phyloP scores from a whole-genome alignment of 768 basidiomycete genomes.

The Boletales sp. region DNA sequence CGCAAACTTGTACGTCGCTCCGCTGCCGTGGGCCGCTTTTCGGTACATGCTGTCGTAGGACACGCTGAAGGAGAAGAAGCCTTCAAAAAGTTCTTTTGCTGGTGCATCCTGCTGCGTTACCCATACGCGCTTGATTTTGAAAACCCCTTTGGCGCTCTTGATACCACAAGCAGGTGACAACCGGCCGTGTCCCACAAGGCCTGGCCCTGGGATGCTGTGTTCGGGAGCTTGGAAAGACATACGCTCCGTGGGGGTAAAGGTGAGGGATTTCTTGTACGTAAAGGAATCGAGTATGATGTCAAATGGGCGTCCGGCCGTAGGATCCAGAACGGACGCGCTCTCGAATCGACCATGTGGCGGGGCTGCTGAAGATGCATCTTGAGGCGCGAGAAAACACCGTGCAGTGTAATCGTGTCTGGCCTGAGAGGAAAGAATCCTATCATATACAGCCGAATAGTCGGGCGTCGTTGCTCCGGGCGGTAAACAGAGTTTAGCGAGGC shows the following conservation, averaged over 20 bases:
- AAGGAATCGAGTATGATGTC: conserved; percentile 27
- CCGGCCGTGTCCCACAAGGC: conserved; percentile 25
- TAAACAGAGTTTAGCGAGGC: conserved; percentile 31
- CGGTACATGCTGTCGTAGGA: conserved; percentile 32
- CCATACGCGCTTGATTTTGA: conserved; percentile 37
- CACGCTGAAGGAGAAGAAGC: conserved; percentile 35
- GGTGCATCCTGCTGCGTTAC: conserved; percentile 15
- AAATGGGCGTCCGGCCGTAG: conserved; percentile 34
- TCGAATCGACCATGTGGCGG: conserved; percentile 24
- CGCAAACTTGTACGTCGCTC: conserved; percentile 25
- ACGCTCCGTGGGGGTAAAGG: conserved; percentile 27
- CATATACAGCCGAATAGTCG: conserved; percentile 30
- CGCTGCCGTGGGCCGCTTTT: conserved; percentile 35
- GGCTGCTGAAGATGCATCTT: neutral
- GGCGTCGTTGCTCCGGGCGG: conserved; percentile 25
- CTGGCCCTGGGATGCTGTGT: conserved; percentile 19
- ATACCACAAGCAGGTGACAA: conserved; percentile 31
- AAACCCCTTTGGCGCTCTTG: conserved; percentile 29
- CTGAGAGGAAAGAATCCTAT: conserved; percentile 36
- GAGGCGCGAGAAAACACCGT: conserved; percentile 24
- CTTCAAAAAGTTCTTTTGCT: conserved; percentile 38
- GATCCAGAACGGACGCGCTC: conserved; percentile 28
- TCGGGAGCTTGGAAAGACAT: conserved; percentile 24
- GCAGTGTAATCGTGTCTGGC: conserved; percentile 37
- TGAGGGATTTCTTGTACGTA: conserved; percentile 21